Evolutionary conservation across 2,329 filamentous ascomycete species (phyloP), one percentile per base, ranked within the genome.

Genomic region (Microdochium paspali): DNA sequence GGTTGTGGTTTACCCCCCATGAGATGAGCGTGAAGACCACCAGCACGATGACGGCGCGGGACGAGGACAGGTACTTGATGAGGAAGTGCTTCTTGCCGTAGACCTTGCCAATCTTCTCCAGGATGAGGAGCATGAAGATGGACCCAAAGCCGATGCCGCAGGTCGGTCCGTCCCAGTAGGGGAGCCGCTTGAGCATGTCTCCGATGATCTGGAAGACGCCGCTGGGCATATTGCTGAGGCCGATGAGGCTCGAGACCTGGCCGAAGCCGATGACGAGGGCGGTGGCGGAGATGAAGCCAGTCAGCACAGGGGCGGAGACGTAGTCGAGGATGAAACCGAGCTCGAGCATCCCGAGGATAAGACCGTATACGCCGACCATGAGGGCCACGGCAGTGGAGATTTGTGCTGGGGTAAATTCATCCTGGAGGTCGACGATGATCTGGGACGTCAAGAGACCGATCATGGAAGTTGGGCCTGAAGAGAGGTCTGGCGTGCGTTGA

Each of bases 271-370:
- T 84, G 25, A 79, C 80, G 44, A 85, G 75, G 23, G 79, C 81
- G 1, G 81, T 80, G 2, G 80, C 80, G 0, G 79, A 81, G 54
- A 85, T 82, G 64, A 84, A 84, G 4, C 81, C 81, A 6, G 71
- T 79, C 1, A 85, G 69, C 1, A 84, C 77, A 0, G 80, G 80
- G 1, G 80, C 70, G 0, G 80, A 83, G 53, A 85, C 77, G 54
- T 82, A 84, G 50, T 85, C 79, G 20, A 85, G 69, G 4, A 84
- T 66, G 58, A 82, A 85, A 1, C 80, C 80, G 4, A 84, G 73
- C 46, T 79, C 80, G 21, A 84, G 66, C 1, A 84, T 66, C 0
- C 81, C 81, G 2, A 85, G 64, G 15, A 71, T 67, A 21, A 84
- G 69, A 15, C 74, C 69, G 54, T 79, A 82, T 3, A 82, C 66